Base-by-base conservation (phyloP, 2,329 filamentous ascomycete genomes). In the Emergomyces orientalis region DNA sequence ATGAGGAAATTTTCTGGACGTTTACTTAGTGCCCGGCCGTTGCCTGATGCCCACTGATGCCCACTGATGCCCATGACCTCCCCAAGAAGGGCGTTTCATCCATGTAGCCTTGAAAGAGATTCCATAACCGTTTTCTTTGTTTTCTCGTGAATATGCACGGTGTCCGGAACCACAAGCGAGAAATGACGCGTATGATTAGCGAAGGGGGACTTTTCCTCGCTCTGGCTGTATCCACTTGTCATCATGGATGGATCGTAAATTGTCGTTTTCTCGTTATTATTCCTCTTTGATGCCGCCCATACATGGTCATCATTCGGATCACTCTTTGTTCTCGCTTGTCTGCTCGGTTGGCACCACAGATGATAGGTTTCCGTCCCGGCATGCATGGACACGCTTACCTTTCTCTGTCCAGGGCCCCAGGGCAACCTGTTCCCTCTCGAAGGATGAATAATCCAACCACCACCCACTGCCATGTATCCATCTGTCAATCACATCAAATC, bases 301-400 rank as follows among this genome's bases (percentile, higher is more conserved):
- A 32, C 30, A 55, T 19, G 27, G 27, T 27, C 22, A 17, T 41
- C 34, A 27, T 41, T 27, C 27, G 11, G 54, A 27, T 39, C 11
- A 14, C 54, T 30, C 52, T 55, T 34, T 41, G 54, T 41, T 57
- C 34, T 57, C 54, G 54, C 54, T 57, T 57, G 54, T 57, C 54
- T 41, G 34, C 54, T 57, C 54, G 34, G 54, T 27, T 57, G 54
- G 22, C 34, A 41, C 34, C 34, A 22, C 54, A 57, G n/a, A 57
- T 41, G 34, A 57, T 57, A 39, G 32, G 54, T 34, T 57, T 41
- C n/a, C 22, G 54, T 25, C n/a, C 9, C 34, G 34, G 32, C 22
- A 4, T 57, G 54, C 54, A 57, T 41, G 54, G 54, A 57, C 34
- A 37, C 34, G 34, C 34, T 6, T 27, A 9, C 17, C 52, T 37